Evolutionary conservation across 495 filamentous ascomycete genomes (phyloP).

Genomic region (Xylaria castorea): DNA sequence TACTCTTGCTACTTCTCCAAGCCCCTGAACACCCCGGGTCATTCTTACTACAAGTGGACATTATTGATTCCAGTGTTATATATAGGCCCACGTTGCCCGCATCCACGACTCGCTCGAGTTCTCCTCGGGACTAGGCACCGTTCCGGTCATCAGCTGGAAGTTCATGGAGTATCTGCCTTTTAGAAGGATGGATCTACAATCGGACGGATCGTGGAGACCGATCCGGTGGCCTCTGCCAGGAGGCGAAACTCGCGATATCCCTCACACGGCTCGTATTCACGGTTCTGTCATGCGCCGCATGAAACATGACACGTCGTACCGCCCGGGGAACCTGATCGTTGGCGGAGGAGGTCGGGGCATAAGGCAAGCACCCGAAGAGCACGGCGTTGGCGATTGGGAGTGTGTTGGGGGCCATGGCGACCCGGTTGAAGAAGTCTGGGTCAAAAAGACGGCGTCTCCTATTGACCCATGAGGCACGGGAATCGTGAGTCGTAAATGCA

Average conservation of each 20-base stretch:
- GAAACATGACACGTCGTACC: conserved; percentile 67
- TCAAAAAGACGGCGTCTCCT: conserved; percentile 38
- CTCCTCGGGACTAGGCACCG: conserved; percentile 63
- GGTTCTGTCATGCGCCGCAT: conserved; percentile 76
- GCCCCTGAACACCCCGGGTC: no score
- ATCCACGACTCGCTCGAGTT: conserved; percentile 81
- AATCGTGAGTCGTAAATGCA: not conserved
- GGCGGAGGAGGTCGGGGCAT: conserved; percentile 78
- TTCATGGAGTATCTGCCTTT: conserved; percentile 89
- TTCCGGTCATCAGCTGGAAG: conserved; percentile 74
- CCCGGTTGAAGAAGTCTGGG: conserved; percentile 68
- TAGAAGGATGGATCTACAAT: conserved; percentile 78
- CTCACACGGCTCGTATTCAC: conserved; percentile 72
- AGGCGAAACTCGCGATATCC: conserved; percentile 84
- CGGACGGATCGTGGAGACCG: conserved; percentile 79
- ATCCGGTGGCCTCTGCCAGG: conserved; percentile 82
- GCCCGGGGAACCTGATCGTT: conserved; percentile 81
- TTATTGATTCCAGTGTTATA: no score
- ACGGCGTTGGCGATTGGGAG: conserved; percentile 78
- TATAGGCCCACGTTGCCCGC: conserved; percentile 60
- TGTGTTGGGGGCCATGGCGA: conserved; percentile 68
- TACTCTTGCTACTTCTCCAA: no score
- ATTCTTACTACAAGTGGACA: no score
- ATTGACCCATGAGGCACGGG: not conserved
- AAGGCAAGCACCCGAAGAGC: conserved; percentile 61